Evolutionary conservation across 2,329 filamentous ascomycete genomes (phyloP).

Genomic region (Thielaviopsis euricoi): DNA sequence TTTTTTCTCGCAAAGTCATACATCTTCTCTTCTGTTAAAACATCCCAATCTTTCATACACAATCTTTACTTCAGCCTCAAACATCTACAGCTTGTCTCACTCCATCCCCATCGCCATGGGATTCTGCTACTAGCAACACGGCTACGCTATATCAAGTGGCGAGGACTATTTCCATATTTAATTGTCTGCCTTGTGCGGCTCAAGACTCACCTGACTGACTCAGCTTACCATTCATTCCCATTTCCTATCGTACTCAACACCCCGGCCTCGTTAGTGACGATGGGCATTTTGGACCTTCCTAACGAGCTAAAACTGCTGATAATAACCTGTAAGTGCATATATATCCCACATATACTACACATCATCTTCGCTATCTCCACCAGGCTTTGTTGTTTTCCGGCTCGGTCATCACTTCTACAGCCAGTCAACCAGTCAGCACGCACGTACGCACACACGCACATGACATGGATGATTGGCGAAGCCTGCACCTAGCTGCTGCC

Average conservation of each 20-base stretch:
- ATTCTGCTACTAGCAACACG: neutral
- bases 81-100: neutral
- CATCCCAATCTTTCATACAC: no score
- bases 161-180: neutral
- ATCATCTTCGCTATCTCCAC: no score
- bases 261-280: neutral
- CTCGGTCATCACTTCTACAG: no score
- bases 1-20: neutral
- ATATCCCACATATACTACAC: no score
- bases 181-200: neutral
- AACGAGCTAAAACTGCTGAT: conserved; percentile 4
- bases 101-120: neutral
- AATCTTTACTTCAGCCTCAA: no score
- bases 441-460: no score
- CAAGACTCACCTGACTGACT: no score
- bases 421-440: no score
- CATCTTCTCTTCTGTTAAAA: neutral
- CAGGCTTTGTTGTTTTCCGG: no score
- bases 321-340: conserved; percentile 2
- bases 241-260: neutral
- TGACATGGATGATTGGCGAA: no score
- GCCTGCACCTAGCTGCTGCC: no score
- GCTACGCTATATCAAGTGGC: neutral
- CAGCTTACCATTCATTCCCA: neutral
- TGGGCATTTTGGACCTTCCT: conserved; percentile 2